Base-by-base conservation (phyloP, 306 rosid genomes). In the Dalbergia cultrata region DNA sequence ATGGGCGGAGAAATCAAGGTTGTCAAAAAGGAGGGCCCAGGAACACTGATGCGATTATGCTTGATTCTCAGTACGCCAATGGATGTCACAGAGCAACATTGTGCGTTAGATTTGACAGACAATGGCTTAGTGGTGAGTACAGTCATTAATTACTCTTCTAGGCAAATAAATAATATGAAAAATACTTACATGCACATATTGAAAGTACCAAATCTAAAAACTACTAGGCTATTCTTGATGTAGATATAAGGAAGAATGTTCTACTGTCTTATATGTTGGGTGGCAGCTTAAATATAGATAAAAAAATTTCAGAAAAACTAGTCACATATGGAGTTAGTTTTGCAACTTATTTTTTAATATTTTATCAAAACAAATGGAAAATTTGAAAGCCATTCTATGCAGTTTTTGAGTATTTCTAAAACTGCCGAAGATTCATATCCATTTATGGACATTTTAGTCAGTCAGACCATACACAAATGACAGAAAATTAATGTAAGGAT, bases 1-100 rank as follows among this genome's bases (percentile, higher is more conserved):
- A 96, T 96, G 99, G 98, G 98, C 22, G 99, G 99, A 86, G 98
- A 96, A 61, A 96, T 96, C 77, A 96, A 90, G 85, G 94, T 93
- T 77, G 88, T 85, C 39, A 90, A 86, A 89, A 96, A 92, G 85
- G 92, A 90, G 52, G 97, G 98, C 0, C 90, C 85, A 17, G 99
- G 99, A 86, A 93, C 98, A 19, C 70, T 96, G 34, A 96, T 96
- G 97, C 89, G 85, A 74, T 85, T 96, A 52, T 88, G 86, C 81
- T 84, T 96, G 83, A 87, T 88, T 80, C 97, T 96, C 64, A 89
- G 71, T 78, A 87, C 91, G 35, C 97, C 98, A 8, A 74, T 60
- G 84, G 98, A 88, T 64, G 82, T 85, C 76, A 79, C 76, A 19
- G 98, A 92, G 65, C 98, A 91, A 58, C 92, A 87, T 66, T 88